These are phyloP conservation scores for Colletotrichum melonis DNA, from an alignment of 2,329 filamentous ascomycete species.

Conservation along the genomic window DNA sequence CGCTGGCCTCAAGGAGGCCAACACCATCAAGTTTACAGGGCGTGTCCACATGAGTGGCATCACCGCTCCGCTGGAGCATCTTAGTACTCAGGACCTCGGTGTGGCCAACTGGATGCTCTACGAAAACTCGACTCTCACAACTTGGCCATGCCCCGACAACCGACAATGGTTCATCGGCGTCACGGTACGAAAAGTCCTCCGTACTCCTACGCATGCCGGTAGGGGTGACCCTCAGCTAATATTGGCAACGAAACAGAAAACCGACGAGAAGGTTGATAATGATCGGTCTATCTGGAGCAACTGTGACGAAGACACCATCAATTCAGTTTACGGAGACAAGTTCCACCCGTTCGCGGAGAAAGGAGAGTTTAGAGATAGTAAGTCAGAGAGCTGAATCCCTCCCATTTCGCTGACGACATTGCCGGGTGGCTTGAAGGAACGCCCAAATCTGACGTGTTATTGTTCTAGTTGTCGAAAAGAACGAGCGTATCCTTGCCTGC, in stretches of 20 bases:
- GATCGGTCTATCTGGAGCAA: slow-evolving; percentile 22
- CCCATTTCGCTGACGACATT: neutral
- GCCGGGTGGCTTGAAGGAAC: neutral
- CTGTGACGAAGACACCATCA: slow-evolving; percentile 32
- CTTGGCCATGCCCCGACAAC: slow-evolving; percentile 37
- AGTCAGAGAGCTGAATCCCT: neutral
- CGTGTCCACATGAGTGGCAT: neutral
- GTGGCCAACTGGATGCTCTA: slow-evolving; percentile 39
- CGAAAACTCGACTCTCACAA: slow-evolving; percentile 37
- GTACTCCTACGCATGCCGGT: neutral
- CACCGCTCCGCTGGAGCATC: slow-evolving; percentile 3
- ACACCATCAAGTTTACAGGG: neutral
- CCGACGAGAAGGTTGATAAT: neutral
- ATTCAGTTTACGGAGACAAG: slow-evolving; percentile 33
- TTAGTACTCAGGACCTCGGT: slow-evolving; percentile 30
- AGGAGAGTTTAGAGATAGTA: slow-evolving; percentile 22
- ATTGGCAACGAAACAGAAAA: neutral
- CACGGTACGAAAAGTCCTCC: slow-evolving; percentile 18
- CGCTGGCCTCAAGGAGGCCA: neutral
- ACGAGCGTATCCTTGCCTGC: slow-evolving; percentile 36
- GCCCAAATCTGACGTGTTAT: neutral
- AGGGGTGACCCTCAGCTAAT: neutral
- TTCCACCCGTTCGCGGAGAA: slow-evolving; percentile 38
- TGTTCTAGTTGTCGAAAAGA: slow-evolving; percentile 34
- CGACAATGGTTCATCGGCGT: slow-evolving; percentile 39